Percentiles rank a stretch among this genome's conserved stretches.
Evolutionary conservation across 768 basidiomycete species (phyloP).

Genomic region (Lactifluus hygrophoroides): DNA sequence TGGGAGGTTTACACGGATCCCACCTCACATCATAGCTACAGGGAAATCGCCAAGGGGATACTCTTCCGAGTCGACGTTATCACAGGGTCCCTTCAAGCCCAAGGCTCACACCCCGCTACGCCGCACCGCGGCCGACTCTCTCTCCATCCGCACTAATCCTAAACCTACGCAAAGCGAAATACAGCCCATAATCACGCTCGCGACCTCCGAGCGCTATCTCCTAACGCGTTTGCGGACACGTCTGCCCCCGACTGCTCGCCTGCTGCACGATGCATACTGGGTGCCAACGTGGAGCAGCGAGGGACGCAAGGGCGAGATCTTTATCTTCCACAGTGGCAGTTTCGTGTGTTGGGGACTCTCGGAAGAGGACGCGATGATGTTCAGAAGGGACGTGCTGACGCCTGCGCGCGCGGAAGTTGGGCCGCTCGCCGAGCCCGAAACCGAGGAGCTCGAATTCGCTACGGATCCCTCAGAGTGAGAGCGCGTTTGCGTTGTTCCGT

Average conservation of each 20-base stretch:
- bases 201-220: constrained; percentile 79
- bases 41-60: background rate
- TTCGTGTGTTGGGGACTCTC: constrained; percentile 87
- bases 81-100: constrained; percentile 39
- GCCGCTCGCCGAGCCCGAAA: constrained; percentile 60
- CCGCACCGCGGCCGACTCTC: constrained; percentile 75
- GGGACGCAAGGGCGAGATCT: constrained; percentile 67
- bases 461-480: constrained; percentile 81
- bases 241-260: constrained; percentile 46
- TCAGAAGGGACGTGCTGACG: constrained; percentile 54
- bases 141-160: constrained; percentile 78
- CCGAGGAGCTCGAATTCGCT: constrained; percentile 89
- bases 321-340: constrained; percentile 81
- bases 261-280: constrained; percentile 74
- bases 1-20: background rate
- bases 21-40: background rate
- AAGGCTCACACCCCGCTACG: constrained; percentile 75
- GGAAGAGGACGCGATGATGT: constrained; percentile 63
- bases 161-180: constrained; percentile 80
- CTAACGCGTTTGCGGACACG: constrained; percentile 51
- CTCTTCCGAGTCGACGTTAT: background rate
- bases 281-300: constrained; percentile 52
- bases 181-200: constrained; percentile 70
- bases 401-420: constrained; percentile 53
- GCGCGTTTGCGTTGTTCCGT: no score